A percentile compares a stretch with the other conserved stretches of the same genome.
These are phyloP conservation scores for Nepenthes gracilis DNA, from an alignment of 148 eudicot species.

Conservation along the genomic window DNA sequence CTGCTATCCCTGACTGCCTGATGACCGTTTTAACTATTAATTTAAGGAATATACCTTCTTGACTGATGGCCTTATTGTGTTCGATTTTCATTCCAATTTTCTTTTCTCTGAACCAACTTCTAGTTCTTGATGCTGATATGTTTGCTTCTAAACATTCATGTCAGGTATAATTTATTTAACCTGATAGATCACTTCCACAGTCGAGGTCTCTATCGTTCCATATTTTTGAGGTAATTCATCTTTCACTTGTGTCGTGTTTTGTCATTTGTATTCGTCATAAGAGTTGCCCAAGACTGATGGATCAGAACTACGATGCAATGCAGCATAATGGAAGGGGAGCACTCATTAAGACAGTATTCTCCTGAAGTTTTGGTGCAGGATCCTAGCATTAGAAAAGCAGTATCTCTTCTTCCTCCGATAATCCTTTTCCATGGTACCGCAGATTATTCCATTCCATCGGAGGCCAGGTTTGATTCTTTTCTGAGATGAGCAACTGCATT, in stretches of 20 bases:
- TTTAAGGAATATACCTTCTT: no score
- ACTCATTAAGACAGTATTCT: constrained; percentile 56
- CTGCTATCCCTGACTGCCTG: no score
- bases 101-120: no score
- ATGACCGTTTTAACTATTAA: no score
- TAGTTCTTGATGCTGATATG: neutral
- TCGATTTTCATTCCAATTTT: no score
- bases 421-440: constrained; percentile 88
- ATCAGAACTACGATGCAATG: constrained; percentile 2
- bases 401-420: constrained; percentile 58
- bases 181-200: constrained; percentile 77
- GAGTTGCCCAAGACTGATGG: constrained; percentile 5
- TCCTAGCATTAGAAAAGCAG: constrained; percentile 42
- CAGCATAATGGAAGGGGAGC: constrained; percentile 96
- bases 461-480: constrained; percentile 49
- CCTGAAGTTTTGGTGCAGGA: constrained; percentile 85
- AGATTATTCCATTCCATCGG: constrained; percentile 88
- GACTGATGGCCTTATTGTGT: no score
- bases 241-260: constrained; percentile 3
- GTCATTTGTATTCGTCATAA: neutral
- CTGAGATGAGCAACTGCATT: neutral
- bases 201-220: constrained; percentile 75
- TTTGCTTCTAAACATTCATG: constrained; percentile 13
- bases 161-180: constrained; percentile 75
- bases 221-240: constrained; percentile 52